Base-by-base conservation (phyloP, 2,329 filamentous ascomycete genomes). In the Lachnellula hyalina region DNA sequence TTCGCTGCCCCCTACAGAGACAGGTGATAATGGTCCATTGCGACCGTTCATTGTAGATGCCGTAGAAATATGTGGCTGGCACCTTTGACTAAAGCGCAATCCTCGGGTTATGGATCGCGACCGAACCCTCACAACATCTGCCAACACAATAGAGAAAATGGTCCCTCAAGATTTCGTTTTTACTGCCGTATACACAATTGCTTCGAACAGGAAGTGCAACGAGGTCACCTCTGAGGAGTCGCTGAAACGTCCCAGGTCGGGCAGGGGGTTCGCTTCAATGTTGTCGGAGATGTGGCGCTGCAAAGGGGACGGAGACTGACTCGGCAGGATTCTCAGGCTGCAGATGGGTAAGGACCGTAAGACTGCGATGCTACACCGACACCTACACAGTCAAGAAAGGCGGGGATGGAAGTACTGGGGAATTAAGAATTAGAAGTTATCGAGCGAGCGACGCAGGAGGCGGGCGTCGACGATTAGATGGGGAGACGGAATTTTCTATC, bases 1-100 rank as follows among this genome's bases (percentile, higher is more conserved):
- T 71, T 94, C 90, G 77, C 85, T 91, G 71, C 86, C 89, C 69
- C 77, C 86, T 79, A 89, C 76, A 74, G 89, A 94, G 71, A 90
- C 81, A 69, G 90, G 89, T 69, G 90, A 92, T 71, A 92, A 79
- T 70, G 86, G 86, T 75, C 83, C 85, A 81, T 87, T 85, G 75
- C 82, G 82, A 70, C 78, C 81, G 77, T 83, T 89, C 86, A 89
- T 89, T 75, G 72, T 70, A 64, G 57, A 59, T 51, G 53, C 53
- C 54, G 51, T 52, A 59, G 55, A 57, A 36, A 56, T 57, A 52
- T 60, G 54, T 49, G 54, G 51, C 54, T 55, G 57, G 52, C 45
- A 51, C 59, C 46, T 35, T 44, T 52, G 45, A 41, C 32, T 56
- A 53, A 48, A 48, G 52, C 56, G 51, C 53, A 57, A 49, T 51